phyloP scores from a whole-genome alignment of 2,329 filamentous ascomycete genomes.

The Leptographium procerum region DNA sequence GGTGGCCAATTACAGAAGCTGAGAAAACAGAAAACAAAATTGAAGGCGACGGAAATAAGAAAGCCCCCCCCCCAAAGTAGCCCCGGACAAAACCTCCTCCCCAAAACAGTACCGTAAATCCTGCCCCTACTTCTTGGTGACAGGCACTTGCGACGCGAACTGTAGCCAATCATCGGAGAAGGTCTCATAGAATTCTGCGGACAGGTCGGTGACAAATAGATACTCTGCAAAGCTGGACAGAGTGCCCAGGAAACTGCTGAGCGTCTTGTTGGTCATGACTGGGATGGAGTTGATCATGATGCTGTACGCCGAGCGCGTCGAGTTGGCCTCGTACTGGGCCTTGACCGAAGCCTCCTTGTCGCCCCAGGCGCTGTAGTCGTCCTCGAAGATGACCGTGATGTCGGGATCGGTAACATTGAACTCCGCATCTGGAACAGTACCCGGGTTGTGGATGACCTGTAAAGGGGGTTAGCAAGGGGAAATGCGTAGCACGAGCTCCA shows the following conservation, averaged over 20 bases:
- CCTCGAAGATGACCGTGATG: conserved; percentile 4
- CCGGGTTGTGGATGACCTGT: conserved; percentile 6
- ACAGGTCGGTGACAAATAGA: not conserved
- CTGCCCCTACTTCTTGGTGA: not conserved
- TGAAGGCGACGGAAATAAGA: too few species aligned
- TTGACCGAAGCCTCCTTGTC: not conserved
- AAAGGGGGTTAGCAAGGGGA: not conserved
- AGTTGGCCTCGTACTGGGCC: not conserved
- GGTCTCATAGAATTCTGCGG: not conserved
- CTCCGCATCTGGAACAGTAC: not conserved
- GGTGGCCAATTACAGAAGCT: too few species aligned
- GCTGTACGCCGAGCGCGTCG: not conserved
- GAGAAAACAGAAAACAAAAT: too few species aligned
- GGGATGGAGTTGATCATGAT: conserved; percentile 4
- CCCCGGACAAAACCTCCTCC: too few species aligned
- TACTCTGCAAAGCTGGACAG: not conserved
- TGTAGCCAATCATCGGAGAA: not conserved
- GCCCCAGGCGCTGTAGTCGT: not conserved
- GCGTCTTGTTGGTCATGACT: not conserved
- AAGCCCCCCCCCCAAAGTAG: too few species aligned
- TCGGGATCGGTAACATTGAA: not conserved
- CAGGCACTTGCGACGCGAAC: not conserved
- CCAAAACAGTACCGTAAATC: too few species aligned
- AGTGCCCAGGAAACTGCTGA: not conserved
- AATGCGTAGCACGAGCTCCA: not conserved